A percentile compares a stretch with the other conserved stretches of the same genome.
Conservation (phyloP, 2,329 filamentous ascomycete genomes). For the Neophaeococcomyces aloes region DNA sequence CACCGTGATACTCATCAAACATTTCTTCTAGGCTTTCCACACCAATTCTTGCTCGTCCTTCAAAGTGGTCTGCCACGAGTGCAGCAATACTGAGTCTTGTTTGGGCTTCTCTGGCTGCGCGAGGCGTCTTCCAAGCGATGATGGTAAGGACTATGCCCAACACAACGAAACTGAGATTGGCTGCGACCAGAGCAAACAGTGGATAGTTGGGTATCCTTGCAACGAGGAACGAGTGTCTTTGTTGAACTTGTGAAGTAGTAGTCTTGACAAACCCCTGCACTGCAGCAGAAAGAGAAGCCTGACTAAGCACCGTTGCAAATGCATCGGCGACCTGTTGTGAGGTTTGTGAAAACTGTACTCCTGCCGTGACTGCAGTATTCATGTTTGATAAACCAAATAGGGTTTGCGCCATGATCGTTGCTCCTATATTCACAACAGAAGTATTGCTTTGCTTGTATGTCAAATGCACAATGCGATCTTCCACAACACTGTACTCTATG, state of each 20-base stretch:
- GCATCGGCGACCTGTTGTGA: conserved; percentile 3
- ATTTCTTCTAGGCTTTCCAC: conserved; percentile 8
- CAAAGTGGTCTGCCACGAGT: conserved; percentile 10
- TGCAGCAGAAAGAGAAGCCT: conserved; percentile 7
- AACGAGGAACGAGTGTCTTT: conserved; percentile 7
- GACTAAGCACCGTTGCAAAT: conserved; percentile 6
- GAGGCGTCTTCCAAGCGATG: conserved; percentile 4
- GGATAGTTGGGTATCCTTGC: conserved; percentile 11
- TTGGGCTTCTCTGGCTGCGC: conserved; percentile 10
- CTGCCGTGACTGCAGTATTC: not conserved
- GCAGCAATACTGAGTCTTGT: conserved; percentile 11
- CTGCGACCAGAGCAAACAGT: conserved; percentile 8
- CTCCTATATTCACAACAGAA: conserved; percentile 8
- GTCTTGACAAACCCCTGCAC: conserved; percentile 3
- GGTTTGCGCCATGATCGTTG: not conserved
- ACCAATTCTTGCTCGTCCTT: conserved; percentile 1
- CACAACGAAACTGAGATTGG: conserved; percentile 10
- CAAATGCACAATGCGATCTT: conserved; percentile 14
- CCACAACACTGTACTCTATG: conserved; percentile 18
- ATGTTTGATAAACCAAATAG: not conserved
- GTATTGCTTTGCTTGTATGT: conserved; percentile 11
- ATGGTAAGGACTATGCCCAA: conserved; percentile 8
- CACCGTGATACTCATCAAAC: conserved; percentile 9
- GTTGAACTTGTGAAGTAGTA: conserved; percentile 6
- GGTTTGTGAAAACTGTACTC: not conserved